Percentiles rank a stretch among this genome's conserved stretches.
phyloP scores from a whole-genome alignment of 23 red algal genomes.

The Gracilaria caudata region DNA sequence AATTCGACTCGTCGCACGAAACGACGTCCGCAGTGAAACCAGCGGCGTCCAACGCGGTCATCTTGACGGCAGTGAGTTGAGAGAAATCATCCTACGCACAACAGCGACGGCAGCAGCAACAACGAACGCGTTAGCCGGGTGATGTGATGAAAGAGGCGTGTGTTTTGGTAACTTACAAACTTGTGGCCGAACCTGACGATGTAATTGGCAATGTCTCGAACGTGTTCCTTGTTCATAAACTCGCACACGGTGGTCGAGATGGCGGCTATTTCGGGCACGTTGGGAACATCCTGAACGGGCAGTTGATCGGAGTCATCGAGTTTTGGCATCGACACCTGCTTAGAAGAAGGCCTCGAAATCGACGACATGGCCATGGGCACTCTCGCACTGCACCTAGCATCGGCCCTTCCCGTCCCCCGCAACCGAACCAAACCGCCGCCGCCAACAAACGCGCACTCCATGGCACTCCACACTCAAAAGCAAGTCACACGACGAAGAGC shows the following conservation, averaged over 20 bases:
- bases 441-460: neutral
- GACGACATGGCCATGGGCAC: neutral
- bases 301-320: neutral
- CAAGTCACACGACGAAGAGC: neutral
- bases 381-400: neutral
- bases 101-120: neutral
- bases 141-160: neutral
- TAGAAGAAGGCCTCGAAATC: conserved; percentile 6
- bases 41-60: conserved; percentile 41
- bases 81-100: conserved; percentile 42
- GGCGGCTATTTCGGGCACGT: conserved; percentile 37
- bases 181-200: conserved; percentile 44
- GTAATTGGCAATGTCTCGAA: conserved; percentile 52
- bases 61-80: conserved; percentile 33
- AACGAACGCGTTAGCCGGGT: neutral
- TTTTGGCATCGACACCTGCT: neutral
- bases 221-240: conserved; percentile 51
- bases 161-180: conserved; percentile 32
- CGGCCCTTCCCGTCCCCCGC: too few species aligned
- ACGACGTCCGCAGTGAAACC: conserved; percentile 59
- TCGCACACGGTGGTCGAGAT: conserved; percentile 45
- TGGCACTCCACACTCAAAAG: neutral
- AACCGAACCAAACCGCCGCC: neutral
- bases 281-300: neutral
- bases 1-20: conserved; percentile 43